Evolutionary conservation across 2,329 filamentous ascomycete genomes (phyloP), one percentile per base, ranked within the genome.

Genomic region (Pseudogymnoascus sp.): DNA sequence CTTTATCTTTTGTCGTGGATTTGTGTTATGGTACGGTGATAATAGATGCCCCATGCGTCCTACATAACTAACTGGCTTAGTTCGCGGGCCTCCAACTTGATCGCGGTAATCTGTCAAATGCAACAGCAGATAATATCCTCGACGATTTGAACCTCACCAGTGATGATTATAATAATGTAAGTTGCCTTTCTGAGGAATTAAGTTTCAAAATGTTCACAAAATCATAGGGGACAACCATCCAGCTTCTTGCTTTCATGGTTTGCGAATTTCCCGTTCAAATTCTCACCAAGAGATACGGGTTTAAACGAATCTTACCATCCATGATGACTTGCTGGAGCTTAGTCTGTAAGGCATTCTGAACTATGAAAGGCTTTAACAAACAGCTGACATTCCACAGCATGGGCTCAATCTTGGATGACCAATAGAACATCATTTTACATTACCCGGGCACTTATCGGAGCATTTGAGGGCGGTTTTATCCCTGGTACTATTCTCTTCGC

Each of bases 51-150:
- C 23, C 12, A 11, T 36, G 31, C 5, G 5, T 60, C 5, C 12
- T 67, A 74, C 72, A 7, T 80, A 76, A 63, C 51, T 81, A 10
- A 80, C 79, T 63, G 39, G 40, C 2, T 23, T 54, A 66, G 61
- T 87, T 88, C 73, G 86, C 87, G 64, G 83, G 83, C 0, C 76
- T 88, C 4, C 84, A 88, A 69, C 75, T 88, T 6, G 85, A 87
- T 70, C 77, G 86, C 59, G 84, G 84, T 61, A 88, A 88, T 69
- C 75, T 88, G 69, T 78, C 77, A 63, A 86, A 86, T 68, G 86
- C 85, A 2, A 75, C 85, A 31, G 84, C 83, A 1, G 86, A 88
- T 70, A 83, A 85, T 68, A 78, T 89, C 69, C 77, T 89, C 7
- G 75, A 72, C 59, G 86, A 86, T 63, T 71, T 81, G 29, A 70